A percentile compares a stretch with the other conserved stretches of the same genome.
phyloP scores from a whole-genome alignment of 345 rosid genomes.

The Conringia planisiliqua region DNA sequence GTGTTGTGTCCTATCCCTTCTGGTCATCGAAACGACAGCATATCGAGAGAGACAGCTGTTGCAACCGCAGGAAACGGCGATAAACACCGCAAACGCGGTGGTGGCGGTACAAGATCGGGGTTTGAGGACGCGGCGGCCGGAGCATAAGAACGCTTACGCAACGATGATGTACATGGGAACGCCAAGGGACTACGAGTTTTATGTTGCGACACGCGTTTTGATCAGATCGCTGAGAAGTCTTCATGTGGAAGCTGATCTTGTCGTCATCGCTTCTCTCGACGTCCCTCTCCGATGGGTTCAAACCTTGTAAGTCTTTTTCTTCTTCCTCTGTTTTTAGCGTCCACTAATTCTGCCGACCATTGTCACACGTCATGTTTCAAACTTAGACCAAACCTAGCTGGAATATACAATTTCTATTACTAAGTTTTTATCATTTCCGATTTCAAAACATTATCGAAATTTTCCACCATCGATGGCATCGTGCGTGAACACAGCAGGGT shows the following conservation, averaged over 20 bases:
- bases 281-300: conserved; percentile 90
- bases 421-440: neutral
- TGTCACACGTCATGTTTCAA: neutral
- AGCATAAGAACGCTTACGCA: conserved; percentile 80
- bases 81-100: conserved; percentile 4
- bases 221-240: conserved; percentile 65
- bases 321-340: neutral
- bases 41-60: conserved; percentile 29
- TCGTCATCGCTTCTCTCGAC: conserved; percentile 92
- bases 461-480: neutral
- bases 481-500: conserved; percentile 1
- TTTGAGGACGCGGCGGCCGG: conserved; percentile 28
- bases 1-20: conserved; percentile 12
- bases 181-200: conserved; percentile 97
- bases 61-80: conserved; percentile 4
- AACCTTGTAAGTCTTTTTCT: conserved; percentile 60
- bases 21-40: conserved; percentile 12
- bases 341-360: neutral
- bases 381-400: neutral
- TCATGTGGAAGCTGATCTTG: conserved; percentile 82
- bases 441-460: neutral
- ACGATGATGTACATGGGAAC: conserved; percentile 99
- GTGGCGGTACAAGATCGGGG: neutral
- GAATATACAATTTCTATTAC: neutral
- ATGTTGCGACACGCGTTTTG: conserved; percentile 89